Evolutionary conservation across 176 grass and related monocot species (phyloP).

Genomic region (Hordeum vulgare): DNA sequence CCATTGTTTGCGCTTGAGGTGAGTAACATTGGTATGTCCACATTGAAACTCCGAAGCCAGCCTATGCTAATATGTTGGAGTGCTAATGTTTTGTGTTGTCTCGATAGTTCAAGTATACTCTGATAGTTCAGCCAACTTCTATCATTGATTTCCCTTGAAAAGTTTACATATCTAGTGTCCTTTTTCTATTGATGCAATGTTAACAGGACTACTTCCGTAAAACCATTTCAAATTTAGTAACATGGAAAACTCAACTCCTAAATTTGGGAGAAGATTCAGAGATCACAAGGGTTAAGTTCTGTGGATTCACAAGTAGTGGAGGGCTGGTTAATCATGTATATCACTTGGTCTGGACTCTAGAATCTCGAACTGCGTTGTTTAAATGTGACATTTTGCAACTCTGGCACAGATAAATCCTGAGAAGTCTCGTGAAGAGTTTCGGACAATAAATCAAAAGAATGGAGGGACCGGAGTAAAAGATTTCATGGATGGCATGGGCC

Average conservation of each 20-base stretch:
- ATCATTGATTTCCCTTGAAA: background rate
- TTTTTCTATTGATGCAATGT: background rate
- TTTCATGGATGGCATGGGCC: constrained; percentile 97
- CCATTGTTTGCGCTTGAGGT: constrained; percentile 91
- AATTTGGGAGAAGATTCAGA: background rate
- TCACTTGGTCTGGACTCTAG: background rate
- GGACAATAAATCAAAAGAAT: constrained; percentile 60
- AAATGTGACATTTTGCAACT: background rate
- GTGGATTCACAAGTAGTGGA: background rate
- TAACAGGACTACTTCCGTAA: background rate
- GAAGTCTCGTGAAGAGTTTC: constrained; percentile 83
- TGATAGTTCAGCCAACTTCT: background rate
- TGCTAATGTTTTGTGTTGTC: background rate
- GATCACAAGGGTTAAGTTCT: background rate
- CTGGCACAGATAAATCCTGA: constrained; percentile 85
- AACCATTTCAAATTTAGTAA: background rate
- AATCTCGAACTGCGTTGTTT: background rate
- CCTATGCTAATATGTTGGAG: background rate
- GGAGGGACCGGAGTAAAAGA: constrained; percentile 86
- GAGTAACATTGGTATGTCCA: constrained; percentile 14
- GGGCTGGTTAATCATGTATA: background rate
- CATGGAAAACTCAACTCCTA: background rate
- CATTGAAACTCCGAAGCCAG: background rate
- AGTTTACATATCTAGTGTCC: background rate
- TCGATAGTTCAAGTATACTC: background rate